Conservation (phyloP, 2,329 filamentous ascomycete species). For the Colletotrichum neosansevieriae region DNA sequence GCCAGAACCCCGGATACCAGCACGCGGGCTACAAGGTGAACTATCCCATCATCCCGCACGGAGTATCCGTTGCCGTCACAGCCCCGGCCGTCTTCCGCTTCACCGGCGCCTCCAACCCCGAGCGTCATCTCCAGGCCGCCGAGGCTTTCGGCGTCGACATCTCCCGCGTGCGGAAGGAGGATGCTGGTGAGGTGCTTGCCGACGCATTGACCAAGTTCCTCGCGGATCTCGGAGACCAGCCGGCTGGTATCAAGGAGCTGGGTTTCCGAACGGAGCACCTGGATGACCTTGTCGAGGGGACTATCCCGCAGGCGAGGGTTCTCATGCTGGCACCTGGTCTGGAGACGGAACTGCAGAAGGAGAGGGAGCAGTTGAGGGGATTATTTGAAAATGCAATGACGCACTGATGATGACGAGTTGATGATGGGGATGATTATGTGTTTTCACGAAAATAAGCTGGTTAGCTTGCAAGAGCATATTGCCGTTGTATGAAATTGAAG, state of each 20-base stretch:
- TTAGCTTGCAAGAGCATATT: too few relatives aligned
- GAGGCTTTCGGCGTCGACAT: slow-evolving; percentile 93
- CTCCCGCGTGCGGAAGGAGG: slow-evolving; percentile 87
- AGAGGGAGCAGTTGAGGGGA: slow-evolving; percentile 77
- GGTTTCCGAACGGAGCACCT: slow-evolving; percentile 84
- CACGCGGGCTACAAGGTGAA: slow-evolving; percentile 80
- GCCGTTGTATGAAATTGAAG: too few relatives aligned
- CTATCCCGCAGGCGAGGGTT: slow-evolving; percentile 90
- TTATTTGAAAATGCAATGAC: slow-evolving; percentile 74
- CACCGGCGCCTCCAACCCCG: slow-evolving; percentile 90
- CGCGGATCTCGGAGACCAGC: slow-evolving; percentile 88
- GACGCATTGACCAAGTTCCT: slow-evolving; percentile 88
- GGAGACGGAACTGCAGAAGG: slow-evolving; percentile 74
- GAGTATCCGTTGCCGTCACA: slow-evolving; percentile 93
- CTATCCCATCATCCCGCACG: slow-evolving; percentile 89
- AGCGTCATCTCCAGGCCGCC: slow-evolving; percentile 89
- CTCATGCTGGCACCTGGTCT: slow-evolving; percentile 91
- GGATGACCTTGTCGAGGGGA: slow-evolving; percentile 90
- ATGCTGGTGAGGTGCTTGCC: slow-evolving; percentile 86
- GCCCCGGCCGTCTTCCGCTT: slow-evolving; percentile 95
- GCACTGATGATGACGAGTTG: slow-evolving; percentile 41
- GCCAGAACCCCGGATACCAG: slow-evolving; percentile 77
- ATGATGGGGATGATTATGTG: too few relatives aligned
- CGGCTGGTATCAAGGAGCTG: slow-evolving; percentile 83
- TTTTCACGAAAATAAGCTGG: too few relatives aligned